These are phyloP conservation scores for Marchantia paleacea DNA, from an alignment of 225 moss, liverwort and hornwort species.

Conservation along the genomic window DNA sequence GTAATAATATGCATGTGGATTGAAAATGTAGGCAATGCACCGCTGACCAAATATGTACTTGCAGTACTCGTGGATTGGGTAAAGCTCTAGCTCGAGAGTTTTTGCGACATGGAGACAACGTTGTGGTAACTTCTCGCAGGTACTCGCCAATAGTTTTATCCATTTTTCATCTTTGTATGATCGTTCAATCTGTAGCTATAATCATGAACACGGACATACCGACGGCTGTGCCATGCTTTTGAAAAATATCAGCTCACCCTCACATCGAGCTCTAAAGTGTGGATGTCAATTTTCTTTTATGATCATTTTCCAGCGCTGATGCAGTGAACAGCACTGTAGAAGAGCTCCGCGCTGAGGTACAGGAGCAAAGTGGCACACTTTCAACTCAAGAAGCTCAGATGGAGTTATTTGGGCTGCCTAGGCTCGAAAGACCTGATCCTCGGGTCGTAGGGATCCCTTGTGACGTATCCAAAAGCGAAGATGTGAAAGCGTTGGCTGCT, in stretches of 20 bases:
- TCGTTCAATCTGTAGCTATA: neutral
- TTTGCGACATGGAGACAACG: slow-evolving; percentile 86
- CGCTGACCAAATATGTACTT: slow-evolving; percentile 9
- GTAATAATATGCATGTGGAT: neutral
- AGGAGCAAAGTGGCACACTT: slow-evolving; percentile 53
- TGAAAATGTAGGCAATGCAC: neutral
- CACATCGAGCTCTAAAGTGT: too few relatives aligned
- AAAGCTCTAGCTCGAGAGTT: slow-evolving; percentile 97
- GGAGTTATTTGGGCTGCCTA: slow-evolving; percentile 51
- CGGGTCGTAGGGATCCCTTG: slow-evolving; percentile 77
- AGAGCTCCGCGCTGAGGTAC: slow-evolving; percentile 75
- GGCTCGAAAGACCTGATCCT: slow-evolving; percentile 49
- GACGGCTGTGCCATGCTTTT: neutral
- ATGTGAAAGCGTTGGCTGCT: slow-evolving; percentile 69
- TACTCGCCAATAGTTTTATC: slow-evolving; percentile 12
- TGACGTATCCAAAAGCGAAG: slow-evolving; percentile 84
- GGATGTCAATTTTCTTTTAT: neutral
- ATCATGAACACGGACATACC: neutral
- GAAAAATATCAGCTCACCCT: neutral
- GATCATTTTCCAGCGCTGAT: slow-evolving; percentile 43
- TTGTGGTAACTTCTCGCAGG: slow-evolving; percentile 84
- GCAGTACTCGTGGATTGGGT: slow-evolving; percentile 86
- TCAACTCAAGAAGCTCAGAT: slow-evolving; percentile 50
- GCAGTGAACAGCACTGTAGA: slow-evolving; percentile 63
- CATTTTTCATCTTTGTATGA: slow-evolving; percentile 1